Percentiles rank a stretch among this genome's conserved stretches.
Evolutionary conservation across 202 grass and related monocot species (phyloP).

Genomic region (Schoenoplectus tabernaemontani): DNA sequence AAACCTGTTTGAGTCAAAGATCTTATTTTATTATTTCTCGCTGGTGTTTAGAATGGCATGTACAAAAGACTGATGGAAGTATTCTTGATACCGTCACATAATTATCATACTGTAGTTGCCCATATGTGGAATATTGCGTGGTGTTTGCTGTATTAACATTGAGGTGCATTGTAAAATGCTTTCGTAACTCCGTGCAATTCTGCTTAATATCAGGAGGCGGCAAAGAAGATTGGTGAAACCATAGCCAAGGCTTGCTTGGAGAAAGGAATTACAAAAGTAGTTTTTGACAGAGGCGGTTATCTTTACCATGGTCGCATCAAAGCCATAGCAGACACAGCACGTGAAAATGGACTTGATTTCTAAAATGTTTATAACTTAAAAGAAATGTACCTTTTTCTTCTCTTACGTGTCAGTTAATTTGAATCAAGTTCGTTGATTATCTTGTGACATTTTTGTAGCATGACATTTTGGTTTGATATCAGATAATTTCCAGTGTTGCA

Average conservation of each 20-base stretch:
- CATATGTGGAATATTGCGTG: neutral
- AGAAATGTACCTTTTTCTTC: neutral
- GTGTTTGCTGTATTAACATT: neutral
- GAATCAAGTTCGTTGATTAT: neutral
- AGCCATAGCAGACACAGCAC: constrained; percentile 79
- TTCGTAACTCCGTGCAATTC: neutral
- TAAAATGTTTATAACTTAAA: constrained; percentile 27
- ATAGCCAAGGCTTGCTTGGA: constrained; percentile 92
- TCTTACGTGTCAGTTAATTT: neutral
- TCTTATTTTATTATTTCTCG: neutral
- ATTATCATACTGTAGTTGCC: neutral
- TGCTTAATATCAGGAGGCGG: constrained; percentile 52
- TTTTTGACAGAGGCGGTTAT: constrained; percentile 85
- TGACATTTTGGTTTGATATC: constrained; percentile 8
- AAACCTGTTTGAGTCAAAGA: neutral
- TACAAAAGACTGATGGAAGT: neutral
- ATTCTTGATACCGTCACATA: neutral
- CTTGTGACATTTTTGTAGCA: neutral
- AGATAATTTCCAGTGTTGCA: neutral
- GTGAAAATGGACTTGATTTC: constrained; percentile 78
- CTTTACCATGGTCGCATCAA: constrained; percentile 73
- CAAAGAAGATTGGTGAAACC: constrained; percentile 73
- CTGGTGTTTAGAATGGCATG: neutral
- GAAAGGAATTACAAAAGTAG: constrained; percentile 85
- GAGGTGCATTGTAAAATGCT: neutral